Evolutionary conservation across 805 yeast species (phyloP), one percentile per base, ranked within the genome.

Genomic region (Ogataea populi-albae): DNA sequence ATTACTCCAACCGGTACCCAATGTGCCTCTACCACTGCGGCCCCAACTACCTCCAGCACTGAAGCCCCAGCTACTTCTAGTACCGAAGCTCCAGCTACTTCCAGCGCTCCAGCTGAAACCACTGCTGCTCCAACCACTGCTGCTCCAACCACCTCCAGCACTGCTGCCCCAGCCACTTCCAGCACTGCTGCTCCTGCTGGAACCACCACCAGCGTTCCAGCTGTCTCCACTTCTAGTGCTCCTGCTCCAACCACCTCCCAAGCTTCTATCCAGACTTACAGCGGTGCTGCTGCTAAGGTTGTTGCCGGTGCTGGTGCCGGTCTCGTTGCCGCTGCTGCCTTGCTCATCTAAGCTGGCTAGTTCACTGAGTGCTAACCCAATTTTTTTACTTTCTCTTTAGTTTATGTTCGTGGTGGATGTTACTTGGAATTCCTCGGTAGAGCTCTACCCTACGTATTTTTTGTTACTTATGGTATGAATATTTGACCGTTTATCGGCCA

Each of bases 1-100:
- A 61, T 66, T n/a, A 56, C 51, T 37, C 68, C 68, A 52, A 63
- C 68, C 23, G 68, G 66, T 46, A 59, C 38, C 4, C 23, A 30
- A 19, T 24, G 40, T 6, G 36, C 25, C 17, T 28, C 5, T 15
- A 37, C 40, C 7, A 41, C 40, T 12, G 37, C 49, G 35, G 37
- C 23, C 15, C 28, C 56, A 12, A 28, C 56, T 15, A 37, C 43
- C 9, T 34, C 38, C 9, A 19, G 34, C n/a, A 15, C 38, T 16
- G 17, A 30, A n/a, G 36, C 38, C 17, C 30, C 34, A 15, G 19
- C 38, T 7, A 32, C 43, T 26, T 15, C 38, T 21, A 16, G 23
- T 10, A 15, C 37, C n/a, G n/a, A 56, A 20, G 50, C 55, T 36
- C 50, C 56, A 11, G 39, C 20, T 22, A 40, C 56, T 11, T 38